These are phyloP conservation scores for Leccinum subtestaceum DNA, from an alignment of 768 basidiomycete species.

Conservation along the genomic window DNA sequence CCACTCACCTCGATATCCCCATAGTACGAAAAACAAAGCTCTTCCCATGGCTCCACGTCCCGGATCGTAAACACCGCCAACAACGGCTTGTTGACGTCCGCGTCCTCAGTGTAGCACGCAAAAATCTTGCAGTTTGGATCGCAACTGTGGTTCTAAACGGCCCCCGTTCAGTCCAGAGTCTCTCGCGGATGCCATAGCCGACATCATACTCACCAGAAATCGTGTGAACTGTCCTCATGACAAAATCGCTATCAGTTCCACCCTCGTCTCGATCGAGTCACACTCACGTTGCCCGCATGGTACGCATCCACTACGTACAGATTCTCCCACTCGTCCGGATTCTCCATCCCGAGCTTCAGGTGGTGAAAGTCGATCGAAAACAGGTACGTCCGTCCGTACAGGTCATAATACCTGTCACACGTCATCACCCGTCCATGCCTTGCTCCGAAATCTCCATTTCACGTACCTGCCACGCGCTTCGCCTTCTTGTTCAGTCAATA, in stretches of 20 bases:
- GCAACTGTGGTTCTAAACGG: slow-evolving; percentile 81
- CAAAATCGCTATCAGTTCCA: background rate
- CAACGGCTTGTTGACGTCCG: slow-evolving; percentile 65
- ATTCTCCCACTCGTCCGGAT: slow-evolving; percentile 26
- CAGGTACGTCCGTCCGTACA: slow-evolving; percentile 72
- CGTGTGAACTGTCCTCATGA: slow-evolving; percentile 75
- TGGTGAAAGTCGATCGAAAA: slow-evolving; percentile 82
- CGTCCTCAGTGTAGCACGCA: slow-evolving; percentile 79
- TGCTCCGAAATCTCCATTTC: too few relatives aligned
- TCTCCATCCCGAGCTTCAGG: slow-evolving; percentile 38
- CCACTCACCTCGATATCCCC: slow-evolving; percentile 49
- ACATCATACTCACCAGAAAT: slow-evolving; percentile 58
- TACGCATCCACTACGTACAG: slow-evolving; percentile 79
- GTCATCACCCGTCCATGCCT: background rate
- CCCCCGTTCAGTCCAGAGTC: background rate
- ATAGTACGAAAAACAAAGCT: slow-evolving; percentile 74
- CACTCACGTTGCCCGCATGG: slow-evolving; percentile 78
- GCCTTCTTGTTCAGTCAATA: slow-evolving; percentile 65
- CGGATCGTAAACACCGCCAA: slow-evolving; percentile 43
- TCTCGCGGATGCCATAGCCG: background rate
- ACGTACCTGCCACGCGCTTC: slow-evolving; percentile 67
- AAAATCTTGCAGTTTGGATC: slow-evolving; percentile 76
- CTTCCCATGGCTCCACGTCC: slow-evolving; percentile 63
- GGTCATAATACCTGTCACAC: slow-evolving; percentile 61
- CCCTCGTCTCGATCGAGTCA: background rate